These are phyloP conservation scores for Forsythia suspensa DNA, from an alignment of 257 asterid species.

Conservation along the genomic window DNA sequence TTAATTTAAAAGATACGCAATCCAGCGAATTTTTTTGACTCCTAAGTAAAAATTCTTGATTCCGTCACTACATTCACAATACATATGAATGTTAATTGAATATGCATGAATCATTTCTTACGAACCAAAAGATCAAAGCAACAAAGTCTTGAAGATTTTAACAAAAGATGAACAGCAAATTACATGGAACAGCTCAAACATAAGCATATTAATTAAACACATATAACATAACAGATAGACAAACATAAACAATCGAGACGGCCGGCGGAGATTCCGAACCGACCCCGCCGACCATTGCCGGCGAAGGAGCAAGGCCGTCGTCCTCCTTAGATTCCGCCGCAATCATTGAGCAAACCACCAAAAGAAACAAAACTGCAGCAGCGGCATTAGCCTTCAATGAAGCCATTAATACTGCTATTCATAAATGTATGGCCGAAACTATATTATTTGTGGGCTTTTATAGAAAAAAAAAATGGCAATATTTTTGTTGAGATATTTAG, in stretches of 20 bases:
- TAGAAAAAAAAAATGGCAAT: not conserved
- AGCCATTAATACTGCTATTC: not conserved
- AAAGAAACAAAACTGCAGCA: not conserved
- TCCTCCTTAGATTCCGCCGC: not conserved
- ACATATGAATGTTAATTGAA: no score
- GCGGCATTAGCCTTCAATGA: not conserved
- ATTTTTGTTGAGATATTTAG: not conserved
- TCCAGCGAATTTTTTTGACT: no score
- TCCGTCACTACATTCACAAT: no score
- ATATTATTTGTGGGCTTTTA: no score
- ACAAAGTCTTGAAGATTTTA: not conserved
- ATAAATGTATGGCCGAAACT: not conserved
- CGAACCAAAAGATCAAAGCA: not conserved
- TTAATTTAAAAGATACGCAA: no score
- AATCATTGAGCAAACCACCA: not conserved
- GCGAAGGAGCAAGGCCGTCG: not conserved
- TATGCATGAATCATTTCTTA: not conserved
- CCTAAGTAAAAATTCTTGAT: no score
- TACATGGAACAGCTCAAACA: not conserved
- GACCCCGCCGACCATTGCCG: not conserved
- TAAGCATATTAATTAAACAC: not conserved
- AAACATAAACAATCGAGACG: not conserved
- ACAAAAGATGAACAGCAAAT: not conserved
- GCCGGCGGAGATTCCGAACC: not conserved
- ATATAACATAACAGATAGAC: not conserved